A percentile compares a stretch with the other conserved stretches of the same genome.
These are phyloP conservation scores for Samsoniella hepiali DNA, from an alignment of 2,329 filamentous ascomycete species.

Conservation along the genomic window DNA sequence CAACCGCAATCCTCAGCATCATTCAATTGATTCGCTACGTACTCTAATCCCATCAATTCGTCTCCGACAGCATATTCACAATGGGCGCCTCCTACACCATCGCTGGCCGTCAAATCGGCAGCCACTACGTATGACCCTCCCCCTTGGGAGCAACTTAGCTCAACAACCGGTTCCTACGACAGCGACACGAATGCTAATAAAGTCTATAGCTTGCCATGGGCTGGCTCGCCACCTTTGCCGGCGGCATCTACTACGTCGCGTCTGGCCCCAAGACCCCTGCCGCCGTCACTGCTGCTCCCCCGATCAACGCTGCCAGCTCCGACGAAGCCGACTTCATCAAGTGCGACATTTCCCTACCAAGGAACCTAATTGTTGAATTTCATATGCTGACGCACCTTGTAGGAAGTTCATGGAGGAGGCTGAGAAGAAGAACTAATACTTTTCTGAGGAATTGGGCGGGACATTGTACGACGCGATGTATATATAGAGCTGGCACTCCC, in stretches of 20 bases:
- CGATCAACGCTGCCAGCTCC: constrained; percentile 59
- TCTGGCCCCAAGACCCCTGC: constrained; percentile 42
- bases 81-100: constrained; percentile 50
- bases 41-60: constrained; percentile 30
- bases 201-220: constrained; percentile 53
- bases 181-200: constrained; percentile 23
- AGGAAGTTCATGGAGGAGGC: constrained; percentile 42
- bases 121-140: constrained; percentile 52
- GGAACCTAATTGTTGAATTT: neutral
- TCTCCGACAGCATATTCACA: constrained; percentile 14
- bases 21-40: constrained; percentile 21
- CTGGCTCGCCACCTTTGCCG: constrained; percentile 50
- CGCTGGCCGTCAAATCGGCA: constrained; percentile 57
- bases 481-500: constrained; percentile 26
- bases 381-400: constrained; percentile 25
- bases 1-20: constrained; percentile 16
- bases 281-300: constrained; percentile 47
- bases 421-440: constrained; percentile 40
- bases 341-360: constrained; percentile 37
- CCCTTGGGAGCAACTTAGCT: constrained; percentile 11
- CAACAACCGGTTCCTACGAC: neutral
- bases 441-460: constrained; percentile 21
- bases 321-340: constrained; percentile 65
- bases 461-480: constrained; percentile 34
- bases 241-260: constrained; percentile 43